phyloP scores from a whole-genome alignment of 768 basidiomycete species.

The Thelephora ganbajun region DNA sequence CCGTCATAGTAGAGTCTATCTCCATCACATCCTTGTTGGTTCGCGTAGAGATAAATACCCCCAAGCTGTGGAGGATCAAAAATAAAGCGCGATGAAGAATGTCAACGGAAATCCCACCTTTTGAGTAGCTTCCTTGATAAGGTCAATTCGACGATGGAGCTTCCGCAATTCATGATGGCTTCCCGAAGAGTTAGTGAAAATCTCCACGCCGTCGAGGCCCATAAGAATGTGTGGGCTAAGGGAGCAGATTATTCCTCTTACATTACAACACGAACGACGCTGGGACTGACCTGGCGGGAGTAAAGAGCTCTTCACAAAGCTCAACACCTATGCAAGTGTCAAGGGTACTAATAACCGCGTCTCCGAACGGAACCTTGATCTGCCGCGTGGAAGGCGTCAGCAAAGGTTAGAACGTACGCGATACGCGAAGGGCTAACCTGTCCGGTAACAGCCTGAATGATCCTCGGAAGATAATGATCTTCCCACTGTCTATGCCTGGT shows the following conservation, averaged over 20 bases:
- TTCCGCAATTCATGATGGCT: constrained; percentile 99
- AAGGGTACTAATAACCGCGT: constrained; percentile 82
- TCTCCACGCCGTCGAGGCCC: constrained; percentile 98
- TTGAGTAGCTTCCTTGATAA: constrained; percentile 92
- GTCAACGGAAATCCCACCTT: constrained; percentile 39
- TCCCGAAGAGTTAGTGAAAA: constrained; percentile 97
- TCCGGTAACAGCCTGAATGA: constrained; percentile 77
- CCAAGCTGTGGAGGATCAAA: constrained; percentile 46
- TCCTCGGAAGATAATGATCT: constrained; percentile 82
- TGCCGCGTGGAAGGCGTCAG: constrained; percentile 16
- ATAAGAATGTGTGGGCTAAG: constrained; percentile 88
- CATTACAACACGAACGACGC: background rate
- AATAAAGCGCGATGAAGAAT: background rate
- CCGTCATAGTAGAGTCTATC: constrained; percentile 98
- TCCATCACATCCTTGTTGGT: constrained; percentile 98
- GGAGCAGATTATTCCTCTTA: background rate
- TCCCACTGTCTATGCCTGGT: constrained; percentile 78
- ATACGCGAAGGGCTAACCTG: constrained; percentile 42
- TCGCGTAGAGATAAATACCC: constrained; percentile 94
- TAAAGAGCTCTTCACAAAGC: constrained; percentile 95
- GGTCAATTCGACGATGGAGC: constrained; percentile 76
- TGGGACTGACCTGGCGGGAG: constrained; percentile 69
- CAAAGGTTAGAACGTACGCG: background rate
- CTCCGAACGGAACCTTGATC: constrained; percentile 90
- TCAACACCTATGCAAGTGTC: constrained; percentile 98